Conservation (phyloP, 768 basidiomycete species). For the Ramaria sp. region DNA sequence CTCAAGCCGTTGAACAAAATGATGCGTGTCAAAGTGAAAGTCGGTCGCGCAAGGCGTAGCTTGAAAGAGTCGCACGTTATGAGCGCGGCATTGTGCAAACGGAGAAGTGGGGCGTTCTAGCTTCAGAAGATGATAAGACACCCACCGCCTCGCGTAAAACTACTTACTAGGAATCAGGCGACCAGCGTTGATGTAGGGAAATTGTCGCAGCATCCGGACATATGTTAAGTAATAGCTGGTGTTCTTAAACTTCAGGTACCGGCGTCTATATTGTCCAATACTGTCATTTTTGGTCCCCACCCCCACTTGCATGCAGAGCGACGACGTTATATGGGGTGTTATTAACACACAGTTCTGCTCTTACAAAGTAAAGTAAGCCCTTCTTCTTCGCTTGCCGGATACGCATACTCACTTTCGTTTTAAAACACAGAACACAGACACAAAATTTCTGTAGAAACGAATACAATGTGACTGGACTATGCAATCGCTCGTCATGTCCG, state of each 20-base stretch:
- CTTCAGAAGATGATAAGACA: not conserved
- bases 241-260: too few species aligned
- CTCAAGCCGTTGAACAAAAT: constrained; percentile 86
- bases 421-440: constrained; percentile 60
- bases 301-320: constrained; percentile 57
- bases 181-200: not conserved
- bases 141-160: not conserved
- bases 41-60: constrained; percentile 22
- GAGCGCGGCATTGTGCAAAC: not conserved
- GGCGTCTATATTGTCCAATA: constrained; percentile 1
- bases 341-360: constrained; percentile 95
- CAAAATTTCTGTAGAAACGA: constrained; percentile 99
- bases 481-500: constrained; percentile 91
- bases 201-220: not conserved
- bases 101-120: not conserved
- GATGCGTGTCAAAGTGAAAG: constrained; percentile 93
- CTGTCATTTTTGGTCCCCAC: not conserved
- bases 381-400: not conserved
- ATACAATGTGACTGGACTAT: constrained; percentile 96
- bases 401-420: not conserved
- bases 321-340: constrained; percentile 98
- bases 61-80: constrained; percentile 16
- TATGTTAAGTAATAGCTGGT: not conserved
- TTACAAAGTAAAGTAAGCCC: constrained; percentile 94
- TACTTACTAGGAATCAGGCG: constrained; percentile 1